Evolutionary conservation across 306 rosid species (phyloP).

Genomic region (Mimosa bimucronata): DNA sequence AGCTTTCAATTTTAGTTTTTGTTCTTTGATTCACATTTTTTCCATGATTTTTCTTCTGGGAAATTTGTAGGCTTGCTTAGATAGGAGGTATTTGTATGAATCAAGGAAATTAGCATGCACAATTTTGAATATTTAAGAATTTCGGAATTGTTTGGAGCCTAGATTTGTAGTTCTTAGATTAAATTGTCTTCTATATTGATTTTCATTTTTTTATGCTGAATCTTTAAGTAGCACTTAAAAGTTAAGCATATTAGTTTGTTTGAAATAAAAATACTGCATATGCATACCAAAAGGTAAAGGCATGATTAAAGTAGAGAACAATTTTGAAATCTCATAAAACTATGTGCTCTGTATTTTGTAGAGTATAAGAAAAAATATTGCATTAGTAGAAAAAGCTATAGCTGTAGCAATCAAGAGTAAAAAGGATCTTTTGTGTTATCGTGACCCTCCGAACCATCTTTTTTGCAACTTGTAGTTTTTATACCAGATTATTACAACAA

Average conservation of each 20-base stretch:
- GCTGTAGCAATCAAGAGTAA: background rate
- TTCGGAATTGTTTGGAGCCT: background rate
- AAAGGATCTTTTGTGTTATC: no score
- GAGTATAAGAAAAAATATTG: background rate
- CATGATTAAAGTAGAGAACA: no score
- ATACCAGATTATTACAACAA: no score
- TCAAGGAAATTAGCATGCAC: slow-evolving; percentile 17
- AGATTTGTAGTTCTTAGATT: background rate
- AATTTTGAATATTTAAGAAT: background rate
- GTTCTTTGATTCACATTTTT: background rate
- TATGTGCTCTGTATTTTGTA: no score
- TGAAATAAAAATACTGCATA: background rate
- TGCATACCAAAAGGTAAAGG: background rate
- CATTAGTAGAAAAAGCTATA: background rate
- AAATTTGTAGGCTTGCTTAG: background rate
- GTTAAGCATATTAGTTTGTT: background rate
- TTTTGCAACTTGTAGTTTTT: no score
- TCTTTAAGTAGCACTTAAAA: background rate
- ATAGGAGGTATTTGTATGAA: background rate
- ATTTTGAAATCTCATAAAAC: no score
- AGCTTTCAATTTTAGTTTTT: background rate
- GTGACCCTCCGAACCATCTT: no score
- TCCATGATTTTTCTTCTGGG: background rate
- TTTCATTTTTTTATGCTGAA: background rate
- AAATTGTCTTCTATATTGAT: background rate